Conservation (phyloP, 2,329 filamentous ascomycete genomes). For the Bretziella fagacearum region DNA sequence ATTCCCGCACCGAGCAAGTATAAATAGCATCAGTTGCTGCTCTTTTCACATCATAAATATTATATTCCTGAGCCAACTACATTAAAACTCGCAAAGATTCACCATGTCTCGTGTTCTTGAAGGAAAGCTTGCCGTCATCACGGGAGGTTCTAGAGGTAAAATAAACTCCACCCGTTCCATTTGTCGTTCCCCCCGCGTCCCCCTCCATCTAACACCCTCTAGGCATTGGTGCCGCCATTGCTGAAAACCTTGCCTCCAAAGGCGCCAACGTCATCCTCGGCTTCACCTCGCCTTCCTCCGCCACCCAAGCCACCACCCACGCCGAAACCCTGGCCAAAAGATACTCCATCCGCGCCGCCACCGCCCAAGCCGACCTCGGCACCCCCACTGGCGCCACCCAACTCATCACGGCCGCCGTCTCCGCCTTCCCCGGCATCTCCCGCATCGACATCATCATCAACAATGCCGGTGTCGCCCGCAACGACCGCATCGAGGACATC, state of each 20-base stretch:
- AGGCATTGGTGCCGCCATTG: slow-evolving; percentile 54
- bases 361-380: slow-evolving; percentile 56
- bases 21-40: not conserved
- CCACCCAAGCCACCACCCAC: slow-evolving; percentile 37
- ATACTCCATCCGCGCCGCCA: slow-evolving; percentile 42
- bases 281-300: slow-evolving; percentile 38
- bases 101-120: slow-evolving; percentile 35
- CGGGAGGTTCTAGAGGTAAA: slow-evolving; percentile 60
- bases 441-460: slow-evolving; percentile 74
- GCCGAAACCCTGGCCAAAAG: slow-evolving; percentile 38
- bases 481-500: slow-evolving; percentile 47
- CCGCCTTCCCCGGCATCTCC: slow-evolving; percentile 36
- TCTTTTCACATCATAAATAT: not conserved
- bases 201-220: slow-evolving; percentile 4
- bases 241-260: slow-evolving; percentile 54
- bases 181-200: too few relatives aligned
- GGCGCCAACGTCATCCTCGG: slow-evolving; percentile 53
- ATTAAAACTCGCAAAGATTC: too few relatives aligned
- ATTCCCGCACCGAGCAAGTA: too few relatives aligned
- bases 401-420: slow-evolving; percentile 40
- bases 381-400: slow-evolving; percentile 40
- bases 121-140: slow-evolving; percentile 64
- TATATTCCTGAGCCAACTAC: too few relatives aligned
- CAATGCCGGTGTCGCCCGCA: slow-evolving; percentile 59
- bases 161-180: not conserved